Conservation (phyloP, 441 rosid genomes). For the Croton setiger region DNA sequence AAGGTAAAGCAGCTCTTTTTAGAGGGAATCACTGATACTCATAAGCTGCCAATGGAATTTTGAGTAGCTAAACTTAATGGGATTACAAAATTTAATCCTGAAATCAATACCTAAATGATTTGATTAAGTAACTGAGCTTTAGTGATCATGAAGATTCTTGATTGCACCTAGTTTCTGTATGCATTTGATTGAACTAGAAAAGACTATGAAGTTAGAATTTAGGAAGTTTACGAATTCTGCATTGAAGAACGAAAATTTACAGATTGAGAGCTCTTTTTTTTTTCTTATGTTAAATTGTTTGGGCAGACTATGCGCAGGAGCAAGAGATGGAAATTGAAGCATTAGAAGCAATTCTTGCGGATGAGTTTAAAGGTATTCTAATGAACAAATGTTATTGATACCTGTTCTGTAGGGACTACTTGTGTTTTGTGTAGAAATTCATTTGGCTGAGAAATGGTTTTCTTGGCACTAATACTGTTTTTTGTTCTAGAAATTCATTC, state of each 20-base stretch:
- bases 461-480: background rate
- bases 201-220: background rate
- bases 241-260: background rate
- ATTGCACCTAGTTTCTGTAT: background rate
- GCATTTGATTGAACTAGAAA: background rate
- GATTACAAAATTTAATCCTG: background rate
- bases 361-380: slow-evolving; percentile 75
- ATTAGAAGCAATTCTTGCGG: slow-evolving; percentile 90
- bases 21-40: slow-evolving; percentile 4
- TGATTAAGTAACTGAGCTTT: background rate
- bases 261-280: background rate
- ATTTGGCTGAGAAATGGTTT: slow-evolving; percentile 50
- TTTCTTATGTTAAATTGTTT: slow-evolving; percentile 7
- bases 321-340: slow-evolving; percentile 99
- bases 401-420: background rate
- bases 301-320: slow-evolving; percentile 71
- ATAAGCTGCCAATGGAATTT: slow-evolving; percentile 11
- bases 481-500: slow-evolving; percentile 69
- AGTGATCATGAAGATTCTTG: background rate
- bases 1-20: background rate
- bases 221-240: background rate
- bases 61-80: background rate
- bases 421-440: slow-evolving; percentile 57
- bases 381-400: slow-evolving; percentile 5
- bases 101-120: background rate